Conservation (phyloP, 345 rosid genomes). For the Theobroma cacao region DNA sequence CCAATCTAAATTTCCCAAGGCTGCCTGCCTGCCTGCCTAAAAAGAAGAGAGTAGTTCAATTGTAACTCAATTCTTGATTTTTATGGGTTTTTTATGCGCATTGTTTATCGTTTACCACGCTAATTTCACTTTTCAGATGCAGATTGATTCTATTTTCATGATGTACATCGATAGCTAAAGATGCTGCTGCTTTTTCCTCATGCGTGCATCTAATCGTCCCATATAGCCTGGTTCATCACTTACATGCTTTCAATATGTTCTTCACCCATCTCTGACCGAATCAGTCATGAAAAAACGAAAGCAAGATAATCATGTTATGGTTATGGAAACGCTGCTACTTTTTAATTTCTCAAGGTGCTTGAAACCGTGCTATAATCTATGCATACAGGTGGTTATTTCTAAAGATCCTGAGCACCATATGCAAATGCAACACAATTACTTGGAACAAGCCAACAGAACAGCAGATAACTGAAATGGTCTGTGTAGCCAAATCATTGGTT, state of each 20-base stretch:
- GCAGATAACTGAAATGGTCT: too few species aligned
- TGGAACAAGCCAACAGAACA: background rate
- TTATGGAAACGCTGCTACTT: too few species aligned
- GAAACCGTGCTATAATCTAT: background rate
- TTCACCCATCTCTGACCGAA: background rate
- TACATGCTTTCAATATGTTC: background rate
- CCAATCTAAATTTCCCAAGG: too few species aligned
- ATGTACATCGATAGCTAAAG: too few species aligned
- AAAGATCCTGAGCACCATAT: background rate
- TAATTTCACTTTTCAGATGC: too few species aligned
- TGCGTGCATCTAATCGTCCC: background rate
- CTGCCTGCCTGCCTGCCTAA: too few species aligned
- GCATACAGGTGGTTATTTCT: background rate
- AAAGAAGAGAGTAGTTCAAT: too few species aligned
- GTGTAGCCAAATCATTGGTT: background rate
- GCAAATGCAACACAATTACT: background rate
- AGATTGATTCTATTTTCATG: too few species aligned
- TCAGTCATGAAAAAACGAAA: background rate
- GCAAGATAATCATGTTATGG: background rate
- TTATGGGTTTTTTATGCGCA: too few species aligned
- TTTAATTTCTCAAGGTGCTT: background rate
- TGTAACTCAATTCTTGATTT: background rate
- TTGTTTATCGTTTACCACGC: too few species aligned
- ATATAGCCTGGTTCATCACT: background rate
- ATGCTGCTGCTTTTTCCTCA: too few species aligned